Percentiles rank a stretch among this genome's conserved stretches.
Conservation (phyloP, 2,329 filamentous ascomycete species). For the Verticillium tricorpus region DNA sequence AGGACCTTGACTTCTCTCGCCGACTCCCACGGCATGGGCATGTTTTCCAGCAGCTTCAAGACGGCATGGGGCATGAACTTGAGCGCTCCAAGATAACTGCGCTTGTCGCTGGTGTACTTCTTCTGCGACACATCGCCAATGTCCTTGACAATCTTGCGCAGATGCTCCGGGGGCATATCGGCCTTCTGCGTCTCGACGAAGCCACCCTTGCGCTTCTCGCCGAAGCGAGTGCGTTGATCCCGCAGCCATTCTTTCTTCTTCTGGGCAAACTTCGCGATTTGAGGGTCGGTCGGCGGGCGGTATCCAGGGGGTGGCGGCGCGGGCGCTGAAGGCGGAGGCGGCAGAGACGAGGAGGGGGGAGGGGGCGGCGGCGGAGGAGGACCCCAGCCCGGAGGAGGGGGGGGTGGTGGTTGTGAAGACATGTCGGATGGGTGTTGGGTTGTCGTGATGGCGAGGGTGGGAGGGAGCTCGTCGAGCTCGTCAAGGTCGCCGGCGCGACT, state of each 20-base stretch:
- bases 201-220: conserved; percentile 92
- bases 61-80: conserved; percentile 99
- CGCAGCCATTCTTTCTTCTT: conserved; percentile 99
- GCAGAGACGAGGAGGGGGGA: conserved; percentile 52
- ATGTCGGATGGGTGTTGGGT: conserved; percentile 27
- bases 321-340: conserved; percentile 52
- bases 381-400: conserved; percentile 55
- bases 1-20: conserved; percentile 94
- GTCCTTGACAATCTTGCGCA: conserved; percentile 97
- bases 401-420: conserved; percentile 49
- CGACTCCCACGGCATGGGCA: conserved; percentile 99
- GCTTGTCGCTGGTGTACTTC: conserved; percentile 98
- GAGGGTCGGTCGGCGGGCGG: conserved; percentile 73
- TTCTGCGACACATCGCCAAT: conserved; percentile 99
- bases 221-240: conserved; percentile 84
- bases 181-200: conserved; percentile 98
- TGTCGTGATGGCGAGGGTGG: conserved; percentile 6
- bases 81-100: conserved; percentile 91
- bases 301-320: conserved; percentile 83
- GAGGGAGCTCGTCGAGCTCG: conserved; percentile 6
- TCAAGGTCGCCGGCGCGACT: conserved; percentile 12
- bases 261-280: conserved; percentile 90
- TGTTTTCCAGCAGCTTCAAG: conserved; percentile 94
- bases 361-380: conserved; percentile 42
- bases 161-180: conserved; percentile 96